Base-by-base conservation (phyloP, 139 green algal species). In the Chlamydomonas urium region DNA sequence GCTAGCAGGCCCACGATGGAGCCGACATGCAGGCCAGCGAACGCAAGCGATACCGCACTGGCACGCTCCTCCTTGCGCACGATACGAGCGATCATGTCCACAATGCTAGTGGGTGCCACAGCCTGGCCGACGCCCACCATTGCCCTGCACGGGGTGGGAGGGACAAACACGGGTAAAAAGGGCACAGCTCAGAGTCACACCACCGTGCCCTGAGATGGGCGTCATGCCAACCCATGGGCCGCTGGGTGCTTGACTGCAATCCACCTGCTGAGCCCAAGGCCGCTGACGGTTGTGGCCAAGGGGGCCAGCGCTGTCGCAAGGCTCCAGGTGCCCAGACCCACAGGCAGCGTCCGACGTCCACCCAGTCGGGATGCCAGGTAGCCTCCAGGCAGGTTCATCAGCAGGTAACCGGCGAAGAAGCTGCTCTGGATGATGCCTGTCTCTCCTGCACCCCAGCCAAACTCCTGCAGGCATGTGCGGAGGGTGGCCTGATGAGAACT, bases 21-120 rank as follows among this genome's bases (percentile, higher is more conserved):
- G 47, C 95, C 95, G 2, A 97, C 84, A 74, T 98, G 93, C 65
- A 99, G 87, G 8, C 93, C 95, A n/a, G 80, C 86, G 81, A 99
- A 99, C 34, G 96, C 84, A 68, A 93, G 90, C 24, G 86, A 85
- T 4, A 93, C 90, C 28, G 94, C 88, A 3, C 91, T 83, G 3
- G 90, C 89, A 31, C 94, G 83, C 80, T 98, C 89, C 0, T 71
- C 34, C 0, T 78, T 37, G 1, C 84, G 83, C 5, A 96, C 81
- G 14, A 73, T 74, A 21, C 84, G 88, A 0, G 93, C 89, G 32
- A 98, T 81, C 35, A 99, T 87, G 80, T 98, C 94, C 5, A 89
- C 96, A n/a, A 88, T 90, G 14, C 92, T 81, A 1, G 89, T 83
- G 1, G 94, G 94, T 19, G 90, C 84, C 23, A 98, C 81, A 21